A percentile compares a stretch with the other conserved stretches of the same genome.
phyloP scores from a whole-genome alignment of 2,329 filamentous ascomycete species.

The Aspergillus sp. region DNA sequence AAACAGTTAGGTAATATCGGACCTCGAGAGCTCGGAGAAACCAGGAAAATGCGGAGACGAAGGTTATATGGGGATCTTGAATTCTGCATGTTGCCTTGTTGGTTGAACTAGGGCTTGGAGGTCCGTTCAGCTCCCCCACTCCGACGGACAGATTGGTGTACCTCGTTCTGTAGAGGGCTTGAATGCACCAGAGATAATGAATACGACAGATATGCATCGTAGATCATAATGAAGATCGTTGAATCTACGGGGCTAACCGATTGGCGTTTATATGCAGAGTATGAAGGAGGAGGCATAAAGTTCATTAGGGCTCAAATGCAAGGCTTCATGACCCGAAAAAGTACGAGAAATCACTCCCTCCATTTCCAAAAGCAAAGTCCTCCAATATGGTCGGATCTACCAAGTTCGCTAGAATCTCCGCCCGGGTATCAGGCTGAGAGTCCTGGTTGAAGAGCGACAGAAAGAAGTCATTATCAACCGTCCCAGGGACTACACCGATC shows the following conservation, averaged over 20 bases:
- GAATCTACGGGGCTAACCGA: too few relatives aligned
- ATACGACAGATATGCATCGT: too few relatives aligned
- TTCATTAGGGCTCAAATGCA: neutral
- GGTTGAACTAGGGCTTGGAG: neutral
- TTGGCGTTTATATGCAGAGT: too few relatives aligned
- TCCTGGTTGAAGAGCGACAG: slow-evolving; percentile 18
- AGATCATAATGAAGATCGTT: too few relatives aligned
- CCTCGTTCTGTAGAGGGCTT: too few relatives aligned
- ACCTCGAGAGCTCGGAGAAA: neutral
- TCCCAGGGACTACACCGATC: neutral
- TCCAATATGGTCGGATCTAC: slow-evolving; percentile 21
- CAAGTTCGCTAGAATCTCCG: slow-evolving; percentile 22
- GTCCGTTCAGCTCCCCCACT: neutral
- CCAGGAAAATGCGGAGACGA: neutral
- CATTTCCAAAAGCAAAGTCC: slow-evolving; percentile 23
- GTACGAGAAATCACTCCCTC: slow-evolving; percentile 16
- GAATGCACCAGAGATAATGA: too few relatives aligned
- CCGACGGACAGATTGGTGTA: neutral
- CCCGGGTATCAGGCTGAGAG: slow-evolving; percentile 14
- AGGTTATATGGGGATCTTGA: neutral
- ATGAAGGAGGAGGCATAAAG: too few relatives aligned
- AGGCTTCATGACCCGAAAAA: slow-evolving; percentile 5
- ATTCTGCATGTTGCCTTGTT: neutral
- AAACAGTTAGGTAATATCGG: neutral
- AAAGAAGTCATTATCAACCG: slow-evolving; percentile 14